A percentile compares a stretch with the other conserved stretches of the same genome.
Evolutionary conservation across 75 land plant species (phyloP).

Genomic region (Selaginella moellendorffii): DNA sequence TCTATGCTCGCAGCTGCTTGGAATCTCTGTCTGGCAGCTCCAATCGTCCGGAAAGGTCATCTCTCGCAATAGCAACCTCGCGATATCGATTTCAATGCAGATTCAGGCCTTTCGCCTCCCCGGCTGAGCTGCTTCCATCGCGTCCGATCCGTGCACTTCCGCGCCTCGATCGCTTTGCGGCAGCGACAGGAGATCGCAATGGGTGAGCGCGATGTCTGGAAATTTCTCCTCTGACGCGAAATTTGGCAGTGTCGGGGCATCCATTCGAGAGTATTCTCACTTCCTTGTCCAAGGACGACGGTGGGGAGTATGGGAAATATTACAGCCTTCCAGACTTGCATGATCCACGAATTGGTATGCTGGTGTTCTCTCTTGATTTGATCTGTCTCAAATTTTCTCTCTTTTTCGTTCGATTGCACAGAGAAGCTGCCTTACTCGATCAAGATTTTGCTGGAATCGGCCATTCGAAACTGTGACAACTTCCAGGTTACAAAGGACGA

Average conservation of each 20-base stretch:
- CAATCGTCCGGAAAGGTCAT: no score
- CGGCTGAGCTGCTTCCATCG: no score
- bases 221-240: no score
- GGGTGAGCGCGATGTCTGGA: no score
- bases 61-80: no score
- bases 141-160: no score
- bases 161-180: no score
- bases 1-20: no score
- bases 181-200: no score
- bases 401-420: background rate
- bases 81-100: no score
- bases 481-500: background rate
- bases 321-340: slow-evolving; percentile 52
- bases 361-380: background rate
- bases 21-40: no score
- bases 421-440: background rate
- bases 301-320: slow-evolving; percentile 56
- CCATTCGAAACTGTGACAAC: background rate
- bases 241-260: slow-evolving; percentile 6
- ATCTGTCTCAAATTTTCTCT: background rate
- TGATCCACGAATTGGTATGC: slow-evolving; percentile 39
- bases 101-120: no score
- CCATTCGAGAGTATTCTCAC: slow-evolving; percentile 46
- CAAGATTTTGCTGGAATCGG: background rate
- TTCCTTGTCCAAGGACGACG: slow-evolving; percentile 47